Base-by-base conservation (phyloP, 768 basidiomycete genomes). In the Galerina sulciceps region DNA sequence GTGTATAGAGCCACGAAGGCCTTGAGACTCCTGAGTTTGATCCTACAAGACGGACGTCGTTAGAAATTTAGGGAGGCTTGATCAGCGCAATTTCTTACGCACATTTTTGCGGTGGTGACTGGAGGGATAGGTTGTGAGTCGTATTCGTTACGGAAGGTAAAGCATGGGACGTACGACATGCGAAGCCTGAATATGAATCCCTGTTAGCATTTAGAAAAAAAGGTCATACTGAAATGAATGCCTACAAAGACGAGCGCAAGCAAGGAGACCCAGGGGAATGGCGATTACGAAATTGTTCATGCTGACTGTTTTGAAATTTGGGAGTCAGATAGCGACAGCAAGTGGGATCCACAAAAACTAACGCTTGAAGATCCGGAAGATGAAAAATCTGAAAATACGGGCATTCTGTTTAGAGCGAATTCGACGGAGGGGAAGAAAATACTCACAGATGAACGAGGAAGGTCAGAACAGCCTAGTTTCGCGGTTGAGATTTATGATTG, bases 371-470 rank as follows among this genome's bases (percentile, higher is more conserved):
- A 81, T 80, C 52, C 80, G 73, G 58, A 77, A 73, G 2, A 76
- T 70, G 47, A 78, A 69, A 40, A 68, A 68, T 37, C 65, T 68
- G 58, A 9, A 31, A 11, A 31, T 31, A 31, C 26, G 8, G 3
- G 37, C 18, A 18, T 22, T 2, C 3, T 43, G 43, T 34, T 22
- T n/a, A 37, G 26, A 13, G 11, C 9, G 14, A n/a, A 6, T 40
- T 10, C 34, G n/a, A 45, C 8, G 20, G 6, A 18, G 4, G 10
- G 11, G 34, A 44, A 41, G 44, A 13, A 26, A 23, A 13, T 14
- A 55, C 74, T 35, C 60, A 81, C 81, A 82, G 80, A 58, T 85
- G 82, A 6, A 85, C 82, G 18, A 82, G 72, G 57, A 83, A 77
- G 0, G 82, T 84, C 20, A 82, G 70, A 23, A 80, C 62, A 1